Evolutionary conservation across 805 yeast genomes (phyloP).

Genomic region (Pichia nanzhaoensis): DNA sequence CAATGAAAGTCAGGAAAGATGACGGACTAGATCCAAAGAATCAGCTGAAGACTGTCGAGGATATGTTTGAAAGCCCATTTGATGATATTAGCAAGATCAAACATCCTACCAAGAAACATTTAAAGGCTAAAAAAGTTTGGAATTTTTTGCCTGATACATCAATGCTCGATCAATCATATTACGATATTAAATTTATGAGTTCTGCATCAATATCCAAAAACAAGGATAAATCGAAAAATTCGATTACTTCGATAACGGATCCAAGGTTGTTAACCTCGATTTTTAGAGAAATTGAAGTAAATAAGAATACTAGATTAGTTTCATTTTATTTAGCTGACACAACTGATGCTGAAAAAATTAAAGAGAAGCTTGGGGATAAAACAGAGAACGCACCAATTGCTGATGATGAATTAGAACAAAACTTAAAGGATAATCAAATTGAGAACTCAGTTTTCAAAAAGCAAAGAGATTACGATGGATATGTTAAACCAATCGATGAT

Average conservation of each 20-base stretch:
- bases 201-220: slow-evolving; percentile 43
- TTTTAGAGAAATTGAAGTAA: slow-evolving; percentile 65
- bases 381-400: slow-evolving; percentile 41
- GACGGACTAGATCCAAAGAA: slow-evolving; percentile 48
- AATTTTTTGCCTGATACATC: slow-evolving; percentile 84
- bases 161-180: slow-evolving; percentile 74
- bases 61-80: slow-evolving; percentile 57
- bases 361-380: slow-evolving; percentile 39
- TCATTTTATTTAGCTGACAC: slow-evolving; percentile 52
- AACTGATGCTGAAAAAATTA: slow-evolving; percentile 35
- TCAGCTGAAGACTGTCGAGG: slow-evolving; percentile 66
- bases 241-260: slow-evolving; percentile 27
- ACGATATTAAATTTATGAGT: slow-evolving; percentile 56
- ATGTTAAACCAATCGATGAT: slow-evolving; percentile 38
- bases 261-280: slow-evolving; percentile 50
- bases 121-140: slow-evolving; percentile 74
- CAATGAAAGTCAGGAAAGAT: slow-evolving; percentile 26
- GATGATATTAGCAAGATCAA: slow-evolving; percentile 33
- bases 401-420: slow-evolving; percentile 38
- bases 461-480: slow-evolving; percentile 75
- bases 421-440: slow-evolving; percentile 24
- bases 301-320: slow-evolving; percentile 65
- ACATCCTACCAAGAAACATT: slow-evolving; percentile 73
- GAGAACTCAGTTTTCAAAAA: slow-evolving; percentile 52
- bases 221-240: slow-evolving; percentile 28